Evolutionary conservation across 495 filamentous ascomycete species (phyloP), one percentile per base, ranked within the genome.

Genomic region (Acidiella bohemica): DNA sequence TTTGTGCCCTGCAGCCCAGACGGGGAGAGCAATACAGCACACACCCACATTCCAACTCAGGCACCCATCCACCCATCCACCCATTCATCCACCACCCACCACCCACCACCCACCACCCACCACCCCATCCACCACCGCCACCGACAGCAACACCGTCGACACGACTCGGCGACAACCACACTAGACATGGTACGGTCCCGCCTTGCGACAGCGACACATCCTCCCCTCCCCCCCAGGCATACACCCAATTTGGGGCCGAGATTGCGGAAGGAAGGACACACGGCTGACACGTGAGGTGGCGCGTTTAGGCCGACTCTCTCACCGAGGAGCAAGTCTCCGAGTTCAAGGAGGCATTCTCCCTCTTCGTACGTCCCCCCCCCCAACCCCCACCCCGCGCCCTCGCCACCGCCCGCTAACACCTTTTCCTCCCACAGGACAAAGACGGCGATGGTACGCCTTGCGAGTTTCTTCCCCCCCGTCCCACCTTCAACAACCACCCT

Each of bases 291-390:
- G 24, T 5, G 22, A 6, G 36, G 3, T 30, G 36, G 16, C 31
- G 7, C 7, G 7, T n/a, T 27, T 27, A 64, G 61, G 61, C 61
- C 35, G 61, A 64, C 33, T 58, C 59, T 31, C 76, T 97, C 50
- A 95, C 90, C 54, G 90, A 96, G 72, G 90, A 97, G 67, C 90
- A 97, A 74, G 88, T 97, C 55, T 94, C 88, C 60, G 90, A 97
- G 70, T 97, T 96, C 68, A 97, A 96, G 80, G 92, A 97, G 70
- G 90, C 90, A 32, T 97, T 97, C 71, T 97, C 90, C 61, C 80
- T 97, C 26, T 97, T 97, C 65, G 90, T 97, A 74, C 81, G 90
- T 86, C 29, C 10, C 19, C 12, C 35, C 30, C 16, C 17, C 39
- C n/a, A 10, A 25, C 22, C 29, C 25, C 21, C 16, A 37, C n/a